Conservation (phyloP, 2,329 filamentous ascomycete species). For the Verticillium nonalfalfae region DNA sequence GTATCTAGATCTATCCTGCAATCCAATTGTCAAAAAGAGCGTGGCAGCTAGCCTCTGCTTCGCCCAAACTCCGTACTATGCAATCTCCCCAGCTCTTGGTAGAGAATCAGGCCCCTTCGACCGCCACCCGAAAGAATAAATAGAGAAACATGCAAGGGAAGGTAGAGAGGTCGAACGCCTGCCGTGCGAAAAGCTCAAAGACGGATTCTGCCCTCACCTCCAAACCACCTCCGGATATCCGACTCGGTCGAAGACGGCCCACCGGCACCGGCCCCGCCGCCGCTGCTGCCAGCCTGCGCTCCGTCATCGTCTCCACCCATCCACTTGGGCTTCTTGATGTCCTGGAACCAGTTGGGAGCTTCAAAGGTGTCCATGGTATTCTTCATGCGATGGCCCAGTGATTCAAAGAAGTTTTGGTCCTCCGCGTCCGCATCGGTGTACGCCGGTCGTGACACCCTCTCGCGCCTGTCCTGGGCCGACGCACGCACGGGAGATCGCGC, state of each 20-base stretch:
- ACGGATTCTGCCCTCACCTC: constrained; percentile 30
- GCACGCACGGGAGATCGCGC: constrained; percentile 37
- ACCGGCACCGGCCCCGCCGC: constrained; percentile 10
- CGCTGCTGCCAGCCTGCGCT: constrained; percentile 14
- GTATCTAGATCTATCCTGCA: neutral
- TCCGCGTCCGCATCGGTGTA: constrained; percentile 50
- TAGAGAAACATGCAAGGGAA: neutral
- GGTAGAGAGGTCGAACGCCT: neutral
- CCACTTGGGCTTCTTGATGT: constrained; percentile 76
- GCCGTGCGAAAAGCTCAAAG: constrained; percentile 2
- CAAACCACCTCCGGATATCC: constrained; percentile 54
- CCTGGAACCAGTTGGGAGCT: constrained; percentile 75
- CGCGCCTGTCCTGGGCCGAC: constrained; percentile 23
- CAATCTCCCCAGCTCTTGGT: constrained; percentile 14
- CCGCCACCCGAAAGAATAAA: constrained; percentile 1
- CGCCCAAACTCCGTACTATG: constrained; percentile 11
- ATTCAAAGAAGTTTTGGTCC: constrained; percentile 77
- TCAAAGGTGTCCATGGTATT: constrained; percentile 87
- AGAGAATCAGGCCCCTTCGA: constrained; percentile 6
- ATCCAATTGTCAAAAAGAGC: neutral
- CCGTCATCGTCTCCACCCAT: constrained; percentile 56
- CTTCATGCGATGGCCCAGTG: constrained; percentile 76
- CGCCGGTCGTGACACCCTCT: constrained; percentile 14
- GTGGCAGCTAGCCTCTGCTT: constrained; percentile 1
- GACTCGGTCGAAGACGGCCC: constrained; percentile 13